Percentiles rank a stretch among this genome's conserved stretches.
phyloP scores from a whole-genome alignment of 257 asterid species.

The Ophiorrhiza pumila region DNA sequence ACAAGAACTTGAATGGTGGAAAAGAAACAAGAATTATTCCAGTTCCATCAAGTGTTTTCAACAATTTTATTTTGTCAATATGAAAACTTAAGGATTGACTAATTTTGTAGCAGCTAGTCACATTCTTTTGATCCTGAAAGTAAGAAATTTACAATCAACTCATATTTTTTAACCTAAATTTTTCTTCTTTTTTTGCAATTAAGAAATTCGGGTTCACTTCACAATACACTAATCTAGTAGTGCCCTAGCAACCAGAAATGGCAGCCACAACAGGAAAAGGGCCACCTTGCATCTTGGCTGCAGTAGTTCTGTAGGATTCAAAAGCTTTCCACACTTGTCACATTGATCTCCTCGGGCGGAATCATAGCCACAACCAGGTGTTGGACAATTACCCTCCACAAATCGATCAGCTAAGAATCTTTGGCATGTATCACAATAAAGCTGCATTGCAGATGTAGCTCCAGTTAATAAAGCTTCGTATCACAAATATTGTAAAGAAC shows the following conservation, averaged over 20 bases:
- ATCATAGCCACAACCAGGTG: conserved; percentile 72
- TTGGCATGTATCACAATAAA: conserved; percentile 65
- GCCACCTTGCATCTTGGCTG: conserved; percentile 91
- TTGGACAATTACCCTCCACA: conserved; percentile 85
- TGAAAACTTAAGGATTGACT: background rate
- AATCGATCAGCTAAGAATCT: conserved; percentile 87
- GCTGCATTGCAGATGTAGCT: conserved; percentile 39
- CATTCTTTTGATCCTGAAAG: background rate
- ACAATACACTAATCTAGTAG: background rate
- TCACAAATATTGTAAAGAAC: background rate
- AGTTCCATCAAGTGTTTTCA: background rate
- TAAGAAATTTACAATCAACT: background rate
- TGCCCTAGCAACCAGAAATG: background rate
- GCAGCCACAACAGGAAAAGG: conserved; percentile 3
- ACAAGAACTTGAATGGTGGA: background rate
- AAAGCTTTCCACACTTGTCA: conserved; percentile 79
- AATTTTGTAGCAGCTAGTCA: background rate
- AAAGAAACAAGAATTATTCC: background rate
- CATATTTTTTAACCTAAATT: background rate
- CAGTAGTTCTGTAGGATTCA: conserved; percentile 82
- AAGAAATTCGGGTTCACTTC: background rate
- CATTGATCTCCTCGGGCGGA: conserved; percentile 98
- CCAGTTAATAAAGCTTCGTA: conserved; percentile 16
- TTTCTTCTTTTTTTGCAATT: background rate
- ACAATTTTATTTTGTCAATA: background rate